A percentile compares a stretch with the other conserved stretches of the same genome.
phyloP scores from a whole-genome alignment of 179 eudicot species.

The Drosera spatulata region DNA sequence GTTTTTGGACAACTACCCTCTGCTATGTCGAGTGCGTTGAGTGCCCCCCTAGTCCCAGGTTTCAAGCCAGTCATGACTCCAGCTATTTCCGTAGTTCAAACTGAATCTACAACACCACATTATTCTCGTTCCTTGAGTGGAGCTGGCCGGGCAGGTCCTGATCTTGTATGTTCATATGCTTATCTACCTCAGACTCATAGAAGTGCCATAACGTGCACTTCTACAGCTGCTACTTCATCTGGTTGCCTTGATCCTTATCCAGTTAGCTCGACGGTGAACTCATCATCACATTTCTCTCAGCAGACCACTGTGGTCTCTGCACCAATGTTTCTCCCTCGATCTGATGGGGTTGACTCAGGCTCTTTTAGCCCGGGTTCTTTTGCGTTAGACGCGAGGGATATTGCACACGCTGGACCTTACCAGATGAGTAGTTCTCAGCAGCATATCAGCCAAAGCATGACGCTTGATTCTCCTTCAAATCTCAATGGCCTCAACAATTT shows the following conservation, averaged over 20 bases:
- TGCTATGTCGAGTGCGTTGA: too few relatives aligned
- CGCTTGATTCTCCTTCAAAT: conserved; percentile 29
- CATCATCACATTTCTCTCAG: conserved; percentile 38
- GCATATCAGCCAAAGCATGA: conserved; percentile 26
- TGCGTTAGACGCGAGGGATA: conserved; percentile 30
- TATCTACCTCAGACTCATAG: conserved; percentile 58
- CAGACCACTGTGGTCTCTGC: too few relatives aligned
- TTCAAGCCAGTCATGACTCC: too few relatives aligned
- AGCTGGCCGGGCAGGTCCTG: conserved; percentile 66
- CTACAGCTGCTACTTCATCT: conserved; percentile 10
- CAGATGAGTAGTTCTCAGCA: conserved; percentile 44
- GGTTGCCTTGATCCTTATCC: conserved; percentile 20
- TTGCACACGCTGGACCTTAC: conserved; percentile 23
- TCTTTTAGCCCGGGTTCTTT: conserved; percentile 30
- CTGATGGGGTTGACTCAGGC: conserved; percentile 31
- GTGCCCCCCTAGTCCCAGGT: too few relatives aligned
- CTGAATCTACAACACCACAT: conserved; percentile 21
- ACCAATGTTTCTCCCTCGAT: conserved; percentile 22
- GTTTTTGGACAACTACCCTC: too few relatives aligned
- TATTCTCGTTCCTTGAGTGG: conserved; percentile 69
- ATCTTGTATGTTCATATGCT: conserved; percentile 37
- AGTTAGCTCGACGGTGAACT: conserved; percentile 18
- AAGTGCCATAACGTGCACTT: conserved; percentile 57
- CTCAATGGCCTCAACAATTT: conserved; percentile 23
- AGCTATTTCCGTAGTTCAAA: too few relatives aligned